Conservation (phyloP, 2,329 filamentous ascomycete genomes). For the Macroventuria anomochaeta region DNA sequence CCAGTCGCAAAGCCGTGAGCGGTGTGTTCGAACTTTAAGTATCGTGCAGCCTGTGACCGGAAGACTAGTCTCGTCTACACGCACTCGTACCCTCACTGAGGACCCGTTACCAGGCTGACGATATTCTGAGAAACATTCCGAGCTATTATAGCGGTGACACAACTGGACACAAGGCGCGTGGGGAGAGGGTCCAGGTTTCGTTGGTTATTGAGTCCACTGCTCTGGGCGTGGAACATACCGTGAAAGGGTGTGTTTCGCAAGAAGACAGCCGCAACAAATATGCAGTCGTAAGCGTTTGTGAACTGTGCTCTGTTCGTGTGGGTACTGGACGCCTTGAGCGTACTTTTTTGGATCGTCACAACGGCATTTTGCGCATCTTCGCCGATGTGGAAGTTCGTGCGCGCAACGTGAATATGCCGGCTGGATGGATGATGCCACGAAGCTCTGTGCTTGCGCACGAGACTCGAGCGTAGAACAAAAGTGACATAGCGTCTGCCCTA, state of each 20-base stretch:
- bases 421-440: constrained; percentile 28
- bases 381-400: constrained; percentile 13
- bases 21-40: constrained; percentile 6
- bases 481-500: constrained; percentile 19
- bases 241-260: constrained; percentile 19
- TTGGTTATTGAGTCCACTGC: constrained; percentile 22
- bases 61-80: constrained; percentile 7
- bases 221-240: constrained; percentile 26
- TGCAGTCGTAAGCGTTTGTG: constrained; percentile 8
- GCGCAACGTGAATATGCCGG: constrained; percentile 9
- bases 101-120: not conserved
- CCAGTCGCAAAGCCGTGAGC: constrained; percentile 15
- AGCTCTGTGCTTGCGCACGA: constrained; percentile 15
- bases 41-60: constrained; percentile 15
- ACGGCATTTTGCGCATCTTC: constrained; percentile 9
- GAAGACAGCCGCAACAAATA: constrained; percentile 16
- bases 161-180: constrained; percentile 21
- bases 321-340: constrained; percentile 14
- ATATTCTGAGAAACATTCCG: constrained; percentile 3
- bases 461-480: constrained; percentile 19
- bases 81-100: not conserved
- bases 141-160: constrained; percentile 8
- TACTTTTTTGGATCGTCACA: constrained; percentile 5
- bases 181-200: constrained; percentile 20
- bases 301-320: constrained; percentile 11